Percentiles rank a stretch among this genome's conserved stretches.
phyloP scores from a whole-genome alignment of 2,329 filamentous ascomycete genomes.

The Colletotrichum sp. region DNA sequence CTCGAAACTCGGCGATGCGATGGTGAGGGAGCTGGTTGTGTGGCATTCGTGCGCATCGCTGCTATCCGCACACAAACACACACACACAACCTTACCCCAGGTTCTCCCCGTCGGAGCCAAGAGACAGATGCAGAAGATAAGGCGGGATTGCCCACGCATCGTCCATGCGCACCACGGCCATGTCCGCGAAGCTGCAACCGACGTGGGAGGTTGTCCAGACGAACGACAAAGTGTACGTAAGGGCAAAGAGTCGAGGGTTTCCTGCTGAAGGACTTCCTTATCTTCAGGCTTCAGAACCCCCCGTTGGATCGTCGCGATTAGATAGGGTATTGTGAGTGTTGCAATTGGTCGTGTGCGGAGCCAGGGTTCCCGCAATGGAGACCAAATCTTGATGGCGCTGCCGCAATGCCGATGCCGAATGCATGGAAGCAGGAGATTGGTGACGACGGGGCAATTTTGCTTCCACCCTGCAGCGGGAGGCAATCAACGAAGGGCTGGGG shows the following conservation, averaged over 20 bases:
- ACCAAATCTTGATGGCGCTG: background rate
- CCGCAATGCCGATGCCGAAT: slow-evolving; percentile 6
- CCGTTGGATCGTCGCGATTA: background rate
- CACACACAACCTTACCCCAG: background rate
- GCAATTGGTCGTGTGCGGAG: background rate
- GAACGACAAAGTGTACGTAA: background rate
- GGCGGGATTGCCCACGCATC: background rate
- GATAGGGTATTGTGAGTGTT: background rate
- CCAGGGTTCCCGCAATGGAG: slow-evolving; percentile 1
- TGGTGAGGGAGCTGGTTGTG: background rate
- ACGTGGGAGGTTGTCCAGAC: background rate
- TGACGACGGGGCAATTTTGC: background rate
- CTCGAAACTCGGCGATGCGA: background rate
- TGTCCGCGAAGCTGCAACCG: background rate
- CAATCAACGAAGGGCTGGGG: background rate
- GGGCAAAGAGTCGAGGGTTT: background rate
- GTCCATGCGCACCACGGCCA: background rate
- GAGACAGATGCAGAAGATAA: background rate
- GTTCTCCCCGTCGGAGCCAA: background rate
- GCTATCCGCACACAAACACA: background rate
- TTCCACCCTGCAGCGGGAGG: background rate
- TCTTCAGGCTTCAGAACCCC: background rate
- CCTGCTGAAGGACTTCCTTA: background rate
- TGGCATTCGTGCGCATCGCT: background rate
- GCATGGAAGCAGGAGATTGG: background rate